A percentile compares a stretch with the other conserved stretches of the same genome.
Evolutionary conservation across 768 basidiomycete genomes (phyloP).

Genomic region (Rickenella mellea): DNA sequence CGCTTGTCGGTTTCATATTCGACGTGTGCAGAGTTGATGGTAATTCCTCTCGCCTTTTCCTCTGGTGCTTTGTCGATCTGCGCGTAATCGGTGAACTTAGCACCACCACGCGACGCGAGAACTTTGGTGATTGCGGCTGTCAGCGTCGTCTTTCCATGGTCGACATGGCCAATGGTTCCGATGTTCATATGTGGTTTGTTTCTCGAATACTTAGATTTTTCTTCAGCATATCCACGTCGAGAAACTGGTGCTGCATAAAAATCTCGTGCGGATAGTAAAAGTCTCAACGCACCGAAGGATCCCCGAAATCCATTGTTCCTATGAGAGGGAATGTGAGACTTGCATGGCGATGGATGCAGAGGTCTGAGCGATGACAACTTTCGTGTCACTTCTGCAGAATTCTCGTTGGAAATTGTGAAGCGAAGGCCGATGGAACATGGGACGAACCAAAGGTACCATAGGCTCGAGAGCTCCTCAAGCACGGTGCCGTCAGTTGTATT

Average conservation of each 20-base stretch:
- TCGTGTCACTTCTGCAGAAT: no score
- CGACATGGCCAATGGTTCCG: slow-evolving; percentile 91
- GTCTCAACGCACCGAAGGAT: no score
- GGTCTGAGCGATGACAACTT: no score
- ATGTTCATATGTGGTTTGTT: slow-evolving; percentile 91
- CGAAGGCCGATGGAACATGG: no score
- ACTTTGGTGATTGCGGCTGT: slow-evolving; percentile 95
- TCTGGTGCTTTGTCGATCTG: slow-evolving; percentile 99
- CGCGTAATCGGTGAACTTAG: slow-evolving; percentile 87
- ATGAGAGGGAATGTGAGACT: no score
- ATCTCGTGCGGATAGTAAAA: no score
- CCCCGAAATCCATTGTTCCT: no score
- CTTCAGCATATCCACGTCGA: slow-evolving; percentile 70
- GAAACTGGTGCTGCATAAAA: slow-evolving; percentile 26
- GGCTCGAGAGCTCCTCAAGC: no score
- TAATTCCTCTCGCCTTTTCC: slow-evolving; percentile 99
- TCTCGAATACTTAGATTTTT: slow-evolving; percentile 49
- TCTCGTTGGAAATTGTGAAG: no score
- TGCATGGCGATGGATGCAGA: no score
- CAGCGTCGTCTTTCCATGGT: slow-evolving; percentile 97
- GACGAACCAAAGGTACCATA: no score
- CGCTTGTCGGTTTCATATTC: slow-evolving; percentile 89
- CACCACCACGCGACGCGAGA: slow-evolving; percentile 65
- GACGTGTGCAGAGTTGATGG: slow-evolving; percentile 97
- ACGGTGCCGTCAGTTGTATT: no score